These are phyloP conservation scores for Nicotiana rustica DNA, from an alignment of 305 asterid species.

Conservation along the genomic window DNA sequence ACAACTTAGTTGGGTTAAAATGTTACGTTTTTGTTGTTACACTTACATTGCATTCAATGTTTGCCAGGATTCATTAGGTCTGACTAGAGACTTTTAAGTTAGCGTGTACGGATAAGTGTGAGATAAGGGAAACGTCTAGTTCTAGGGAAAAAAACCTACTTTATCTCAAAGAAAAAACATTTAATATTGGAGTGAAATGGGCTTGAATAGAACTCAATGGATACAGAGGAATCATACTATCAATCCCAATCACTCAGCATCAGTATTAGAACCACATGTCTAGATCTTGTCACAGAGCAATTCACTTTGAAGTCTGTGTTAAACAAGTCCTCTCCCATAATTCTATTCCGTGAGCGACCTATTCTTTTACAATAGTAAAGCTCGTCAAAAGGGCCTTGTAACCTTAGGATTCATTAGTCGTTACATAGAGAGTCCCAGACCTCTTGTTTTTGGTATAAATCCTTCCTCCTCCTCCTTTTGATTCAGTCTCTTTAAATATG, in stretches of 20 bases:
- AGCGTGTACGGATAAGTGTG: background rate
- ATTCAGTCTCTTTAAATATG: background rate
- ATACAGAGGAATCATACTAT: background rate
- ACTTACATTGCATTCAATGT: too few species aligned
- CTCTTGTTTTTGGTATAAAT: background rate
- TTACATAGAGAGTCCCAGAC: background rate
- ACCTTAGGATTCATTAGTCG: background rate
- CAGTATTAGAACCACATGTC: too few species aligned
- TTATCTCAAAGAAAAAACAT: background rate
- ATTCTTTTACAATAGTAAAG: background rate
- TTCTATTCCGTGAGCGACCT: background rate
- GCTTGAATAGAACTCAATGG: background rate
- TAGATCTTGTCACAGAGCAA: too few species aligned
- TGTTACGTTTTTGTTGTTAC: background rate
- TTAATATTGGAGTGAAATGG: constrained; percentile 1
- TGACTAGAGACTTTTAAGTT: background rate
- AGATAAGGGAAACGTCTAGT: background rate
- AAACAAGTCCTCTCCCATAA: background rate
- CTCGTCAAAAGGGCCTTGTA: background rate
- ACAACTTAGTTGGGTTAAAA: too few species aligned
- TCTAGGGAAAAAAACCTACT: background rate
- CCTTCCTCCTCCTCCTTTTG: background rate
- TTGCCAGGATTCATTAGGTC: background rate
- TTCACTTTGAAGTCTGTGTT: background rate
- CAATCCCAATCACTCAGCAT: background rate